Conservation (phyloP, 305 asterid genomes). For the Rubia balearica region DNA sequence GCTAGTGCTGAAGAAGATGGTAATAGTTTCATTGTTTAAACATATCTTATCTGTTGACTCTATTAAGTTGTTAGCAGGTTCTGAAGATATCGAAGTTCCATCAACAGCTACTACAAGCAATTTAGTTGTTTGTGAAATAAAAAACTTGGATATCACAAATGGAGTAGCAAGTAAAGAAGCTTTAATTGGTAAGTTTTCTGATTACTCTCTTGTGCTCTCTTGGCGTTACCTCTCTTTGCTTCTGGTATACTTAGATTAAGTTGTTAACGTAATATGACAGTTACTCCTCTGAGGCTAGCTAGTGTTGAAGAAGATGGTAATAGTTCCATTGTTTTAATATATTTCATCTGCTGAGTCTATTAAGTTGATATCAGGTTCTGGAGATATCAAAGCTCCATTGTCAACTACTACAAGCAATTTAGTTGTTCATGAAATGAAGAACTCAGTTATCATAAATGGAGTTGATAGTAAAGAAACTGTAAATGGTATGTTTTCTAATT, state of each 20-base stretch:
- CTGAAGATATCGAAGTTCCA: not conserved
- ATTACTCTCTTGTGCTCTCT: not conserved
- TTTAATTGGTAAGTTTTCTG: slow-evolving; percentile 7
- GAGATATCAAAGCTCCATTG: not conserved
- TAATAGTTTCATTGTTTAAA: not conserved
- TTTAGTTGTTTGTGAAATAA: slow-evolving; percentile 1
- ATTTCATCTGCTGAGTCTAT: not conserved
- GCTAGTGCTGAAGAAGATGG: not conserved
- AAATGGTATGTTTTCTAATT: slow-evolving; percentile 9
- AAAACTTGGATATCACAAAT: not conserved
- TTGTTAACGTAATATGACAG: not conserved
- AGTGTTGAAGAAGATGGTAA: not conserved
- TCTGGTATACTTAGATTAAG: not conserved
- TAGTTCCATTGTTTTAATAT: not conserved
- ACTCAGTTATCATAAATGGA: not conserved
- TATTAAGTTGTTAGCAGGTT: slow-evolving; percentile 5
- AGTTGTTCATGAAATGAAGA: not conserved
- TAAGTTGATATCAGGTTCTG: slow-evolving; percentile 4
- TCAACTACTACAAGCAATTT: not conserved
- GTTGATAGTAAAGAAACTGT: not conserved
- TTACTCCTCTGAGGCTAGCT: not conserved
- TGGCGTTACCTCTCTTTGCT: not conserved
- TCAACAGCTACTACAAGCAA: not conserved
- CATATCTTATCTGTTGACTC: not conserved
- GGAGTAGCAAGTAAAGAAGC: slow-evolving; percentile 1